Evolutionary conservation across 1,284 basidiomycete species (phyloP).

Genomic region (Cryptococcus sp.): DNA sequence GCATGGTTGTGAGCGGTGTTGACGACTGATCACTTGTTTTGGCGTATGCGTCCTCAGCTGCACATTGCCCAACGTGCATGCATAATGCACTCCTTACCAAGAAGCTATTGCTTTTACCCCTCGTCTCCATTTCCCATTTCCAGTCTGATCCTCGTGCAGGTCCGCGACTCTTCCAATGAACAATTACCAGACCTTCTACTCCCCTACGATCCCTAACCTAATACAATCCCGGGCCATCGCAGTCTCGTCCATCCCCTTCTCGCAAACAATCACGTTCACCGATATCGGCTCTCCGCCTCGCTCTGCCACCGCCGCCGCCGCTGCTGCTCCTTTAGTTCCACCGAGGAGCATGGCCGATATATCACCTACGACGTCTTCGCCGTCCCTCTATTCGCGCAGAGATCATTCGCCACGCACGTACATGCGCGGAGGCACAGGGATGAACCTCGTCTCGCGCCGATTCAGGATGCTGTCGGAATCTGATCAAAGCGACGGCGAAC

Average conservation of each 20-base stretch:
- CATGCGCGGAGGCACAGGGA: background rate
- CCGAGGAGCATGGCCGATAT: constrained; percentile 8
- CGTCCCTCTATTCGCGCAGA: constrained; percentile 15
- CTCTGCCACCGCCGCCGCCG: background rate
- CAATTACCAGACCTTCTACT: background rate
- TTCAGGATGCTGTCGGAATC: constrained; percentile 4
- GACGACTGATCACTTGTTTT: too few relatives aligned
- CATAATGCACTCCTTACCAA: too few relatives aligned
- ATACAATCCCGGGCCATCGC: constrained; percentile 12
- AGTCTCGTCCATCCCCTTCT: constrained; percentile 9
- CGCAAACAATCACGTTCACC: constrained; percentile 9
- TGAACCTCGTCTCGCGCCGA: background rate
- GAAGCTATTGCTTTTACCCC: too few relatives aligned
- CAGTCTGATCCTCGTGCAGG: too few relatives aligned
- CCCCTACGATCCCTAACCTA: constrained; percentile 11
- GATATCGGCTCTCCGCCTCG: constrained; percentile 1
- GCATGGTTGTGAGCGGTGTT: background rate
- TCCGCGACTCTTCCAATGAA: too few relatives aligned
- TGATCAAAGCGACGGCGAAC: background rate
- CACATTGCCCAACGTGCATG: too few relatives aligned
- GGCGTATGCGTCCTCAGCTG: too few relatives aligned
- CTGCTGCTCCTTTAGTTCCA: background rate
- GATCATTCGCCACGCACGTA: constrained; percentile 8
- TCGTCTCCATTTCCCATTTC: too few relatives aligned
- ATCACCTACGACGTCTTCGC: constrained; percentile 16